Base-by-base conservation (phyloP, 345 rosid species). In the Pugionium dolabratum region DNA sequence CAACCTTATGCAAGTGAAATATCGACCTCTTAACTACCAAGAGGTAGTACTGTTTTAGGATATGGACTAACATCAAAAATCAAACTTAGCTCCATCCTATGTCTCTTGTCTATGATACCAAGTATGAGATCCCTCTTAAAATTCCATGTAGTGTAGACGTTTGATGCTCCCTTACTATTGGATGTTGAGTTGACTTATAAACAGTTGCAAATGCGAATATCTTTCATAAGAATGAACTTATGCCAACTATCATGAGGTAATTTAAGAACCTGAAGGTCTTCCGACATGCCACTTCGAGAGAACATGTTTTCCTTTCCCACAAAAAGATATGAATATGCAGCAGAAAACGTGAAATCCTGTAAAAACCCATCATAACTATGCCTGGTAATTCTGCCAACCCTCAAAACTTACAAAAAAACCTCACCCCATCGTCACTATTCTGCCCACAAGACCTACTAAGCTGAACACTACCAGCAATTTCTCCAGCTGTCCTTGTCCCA, bases 191-290 rank as follows among this genome's bases (percentile, higher is more conserved):
- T 29, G 18, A 18, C 18, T 48, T 11, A 36, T 18, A 36, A 27
- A 39, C 39, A 33, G 55, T 7, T 65, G 36, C 7, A 37, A 6
- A 35, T 30, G 61, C 37, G 33, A 11, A 36, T 5, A 36, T 36
- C 18, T 18, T 18, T 18, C 18, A 18, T 36, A 7, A 46, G 18
- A 18, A 18, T 18, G 18, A 18, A 18, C 18, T 18, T 18, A 18
- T 18, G 18, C 40, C 40, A 70, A 70, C 35, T 39, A 41, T 11
- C 64, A 9, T 51, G 43, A 69, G 58, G 55, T 67, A 78, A 75
- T 55, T 62, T 56, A 72, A 60, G 70, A 80, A 85, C 95, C 95
- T 88, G 79, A 56, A 73, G 37, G 68, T 79, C 84, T 62, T 78
- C 85, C 2, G 77, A 66, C 75, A 76, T 68, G 80, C 71, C 64